These are phyloP conservation scores for Arthrobotrys sphaeroides DNA, from an alignment of 2,329 filamentous ascomycete genomes.

Conservation along the genomic window DNA sequence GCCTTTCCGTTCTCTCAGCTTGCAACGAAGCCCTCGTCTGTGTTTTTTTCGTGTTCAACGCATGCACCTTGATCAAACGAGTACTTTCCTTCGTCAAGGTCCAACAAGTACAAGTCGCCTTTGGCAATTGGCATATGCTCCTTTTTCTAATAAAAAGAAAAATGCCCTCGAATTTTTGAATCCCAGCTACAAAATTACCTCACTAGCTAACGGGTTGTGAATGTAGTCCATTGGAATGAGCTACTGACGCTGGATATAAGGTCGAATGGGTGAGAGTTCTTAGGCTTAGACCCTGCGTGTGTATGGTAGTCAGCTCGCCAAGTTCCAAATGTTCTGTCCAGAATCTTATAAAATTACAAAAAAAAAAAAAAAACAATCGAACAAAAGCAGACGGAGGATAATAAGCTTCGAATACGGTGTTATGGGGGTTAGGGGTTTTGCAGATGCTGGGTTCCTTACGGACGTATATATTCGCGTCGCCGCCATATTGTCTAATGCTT, in stretches of 20 bases:
- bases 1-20: not conserved
- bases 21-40: not conserved
- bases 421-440: not conserved
- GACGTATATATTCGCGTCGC: not conserved
- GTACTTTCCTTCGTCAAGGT: constrained; percentile 18
- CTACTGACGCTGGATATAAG: not conserved
- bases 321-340: too few species aligned
- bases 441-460: not conserved
- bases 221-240: not conserved
- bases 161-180: too few species aligned
- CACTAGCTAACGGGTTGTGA: not conserved
- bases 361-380: too few species aligned
- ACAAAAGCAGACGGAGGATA: not conserved
- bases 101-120: constrained; percentile 1
- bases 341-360: too few species aligned
- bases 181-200: too few species aligned
- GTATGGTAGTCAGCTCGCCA: too few species aligned
- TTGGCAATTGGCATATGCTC: not conserved
- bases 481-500: not conserved
- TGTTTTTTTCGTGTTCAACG: not conserved
- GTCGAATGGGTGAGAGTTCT: not conserved
- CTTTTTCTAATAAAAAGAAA: too few species aligned
- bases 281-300: not conserved
- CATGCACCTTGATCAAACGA: constrained; percentile 3
- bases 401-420: too few species aligned